Percentiles rank a stretch among this genome's conserved stretches.
Evolutionary conservation across 805 yeast species (phyloP).

Genomic region (Clavispora fructus): DNA sequence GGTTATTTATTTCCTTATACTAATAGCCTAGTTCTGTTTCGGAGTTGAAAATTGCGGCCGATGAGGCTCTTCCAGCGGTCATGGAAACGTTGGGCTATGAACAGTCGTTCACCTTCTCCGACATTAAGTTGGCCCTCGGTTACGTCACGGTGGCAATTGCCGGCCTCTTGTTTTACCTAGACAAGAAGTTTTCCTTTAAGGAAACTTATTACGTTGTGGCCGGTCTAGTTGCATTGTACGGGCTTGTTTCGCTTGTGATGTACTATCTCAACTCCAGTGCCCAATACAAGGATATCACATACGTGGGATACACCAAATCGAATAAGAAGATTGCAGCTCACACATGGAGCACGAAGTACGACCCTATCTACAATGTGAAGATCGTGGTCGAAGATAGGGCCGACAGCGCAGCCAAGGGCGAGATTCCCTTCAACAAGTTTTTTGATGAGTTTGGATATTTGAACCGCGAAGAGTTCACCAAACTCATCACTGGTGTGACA

Average conservation of each 20-base stretch:
- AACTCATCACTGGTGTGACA: slow-evolving; percentile 17
- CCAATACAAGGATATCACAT: slow-evolving; percentile 42
- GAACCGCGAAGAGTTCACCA: slow-evolving; percentile 29
- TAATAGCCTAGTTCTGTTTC: slow-evolving; percentile 33
- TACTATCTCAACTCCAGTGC: slow-evolving; percentile 26
- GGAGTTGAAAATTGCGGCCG: slow-evolving; percentile 45
- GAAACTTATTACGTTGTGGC: slow-evolving; percentile 33
- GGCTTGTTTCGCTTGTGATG: slow-evolving; percentile 28
- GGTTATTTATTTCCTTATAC: background rate
- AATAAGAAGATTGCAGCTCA: slow-evolving; percentile 34
- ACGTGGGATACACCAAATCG: slow-evolving; percentile 33
- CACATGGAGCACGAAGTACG: slow-evolving; percentile 38
- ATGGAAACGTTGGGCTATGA: slow-evolving; percentile 41
- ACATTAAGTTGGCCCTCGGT: slow-evolving; percentile 47
- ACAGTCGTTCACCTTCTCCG: slow-evolving; percentile 42
- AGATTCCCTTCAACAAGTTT: slow-evolving; percentile 32
- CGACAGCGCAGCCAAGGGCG: slow-evolving; percentile 13
- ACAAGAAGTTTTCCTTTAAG: slow-evolving; percentile 43
- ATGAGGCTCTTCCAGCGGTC: slow-evolving; percentile 41
- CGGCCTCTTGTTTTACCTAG: slow-evolving; percentile 42
- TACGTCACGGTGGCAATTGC: slow-evolving; percentile 42
- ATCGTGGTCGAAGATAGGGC: slow-evolving; percentile 24
- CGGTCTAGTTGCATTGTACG: slow-evolving; percentile 33
- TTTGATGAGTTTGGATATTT: slow-evolving; percentile 45
- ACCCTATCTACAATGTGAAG: slow-evolving; percentile 40